Conservation (phyloP, 2,329 filamentous ascomycete species). For the Tolypocladium tundrense region DNA sequence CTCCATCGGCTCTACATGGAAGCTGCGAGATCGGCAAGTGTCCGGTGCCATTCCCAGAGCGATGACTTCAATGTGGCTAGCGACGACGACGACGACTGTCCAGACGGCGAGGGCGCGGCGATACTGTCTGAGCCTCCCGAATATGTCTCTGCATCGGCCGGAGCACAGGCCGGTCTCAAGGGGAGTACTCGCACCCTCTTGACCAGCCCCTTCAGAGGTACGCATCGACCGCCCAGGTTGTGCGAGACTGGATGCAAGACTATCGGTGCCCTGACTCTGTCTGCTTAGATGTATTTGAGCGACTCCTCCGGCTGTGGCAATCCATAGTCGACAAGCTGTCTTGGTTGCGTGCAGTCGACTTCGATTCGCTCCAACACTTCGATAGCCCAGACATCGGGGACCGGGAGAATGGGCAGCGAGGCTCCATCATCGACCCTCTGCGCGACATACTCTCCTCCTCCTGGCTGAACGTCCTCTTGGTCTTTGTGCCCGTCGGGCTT, state of each 20-base stretch:
- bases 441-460: conserved; percentile 19
- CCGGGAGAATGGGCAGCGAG: neutral
- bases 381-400: neutral
- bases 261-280: neutral
- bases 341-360: neutral
- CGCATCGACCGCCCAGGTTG: neutral
- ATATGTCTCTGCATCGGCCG: neutral
- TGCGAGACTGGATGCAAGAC: neutral
- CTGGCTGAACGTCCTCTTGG: conserved; percentile 54
- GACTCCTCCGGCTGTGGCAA: neutral
- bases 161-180: neutral
- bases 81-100: neutral
- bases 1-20: neutral
- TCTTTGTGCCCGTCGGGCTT: conserved; percentile 64
- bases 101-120: neutral
- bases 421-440: conserved; percentile 4
- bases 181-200: neutral
- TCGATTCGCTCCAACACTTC: neutral
- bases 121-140: neutral
- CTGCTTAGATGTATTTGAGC: neutral
- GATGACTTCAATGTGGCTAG: neutral
- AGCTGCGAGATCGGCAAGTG: neutral
- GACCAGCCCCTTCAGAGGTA: neutral
- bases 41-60: neutral
- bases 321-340: neutral